phyloP scores from a whole-genome alignment of 129 eudicot species.

The Deinandra increscens region DNA sequence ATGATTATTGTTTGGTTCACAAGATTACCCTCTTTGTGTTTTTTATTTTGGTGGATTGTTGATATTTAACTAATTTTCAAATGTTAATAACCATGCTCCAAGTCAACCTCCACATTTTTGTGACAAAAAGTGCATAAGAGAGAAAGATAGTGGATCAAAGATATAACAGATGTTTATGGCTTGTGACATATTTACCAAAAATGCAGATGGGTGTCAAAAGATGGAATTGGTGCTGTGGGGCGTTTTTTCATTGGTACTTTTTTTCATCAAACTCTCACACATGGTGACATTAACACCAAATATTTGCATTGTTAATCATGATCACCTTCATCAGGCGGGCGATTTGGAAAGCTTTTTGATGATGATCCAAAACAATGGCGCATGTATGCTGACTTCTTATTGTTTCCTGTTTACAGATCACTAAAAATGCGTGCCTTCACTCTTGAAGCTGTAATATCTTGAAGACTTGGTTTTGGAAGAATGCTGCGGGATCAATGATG shows the following conservation, averaged over 20 bases:
- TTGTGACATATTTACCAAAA: conserved; percentile 14
- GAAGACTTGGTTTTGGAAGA: too few relatives aligned
- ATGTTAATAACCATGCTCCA: background rate
- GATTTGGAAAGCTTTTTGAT: conserved; percentile 88
- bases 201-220: conserved; percentile 98
- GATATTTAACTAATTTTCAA: conserved; percentile 2
- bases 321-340: conserved; percentile 60
- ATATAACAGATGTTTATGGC: background rate
- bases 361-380: conserved; percentile 99
- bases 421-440: too few relatives aligned
- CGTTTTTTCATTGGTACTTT: conserved; percentile 78
- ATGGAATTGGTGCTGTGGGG: conserved; percentile 99
- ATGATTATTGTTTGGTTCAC: background rate
- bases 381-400: conserved; percentile 96
- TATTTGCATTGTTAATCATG: conserved; percentile 7
- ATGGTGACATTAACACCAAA: conserved; percentile 9
- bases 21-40: background rate
- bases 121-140: background rate
- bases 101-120: background rate
- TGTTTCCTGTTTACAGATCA: too few relatives aligned
- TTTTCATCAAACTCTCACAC: conserved; percentile 18
- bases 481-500: too few relatives aligned
- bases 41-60: background rate
- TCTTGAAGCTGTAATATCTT: too few relatives aligned
- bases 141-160: conserved; percentile 12